Percentiles rank a stretch among this genome's conserved stretches.
phyloP scores from a whole-genome alignment of 306 rosid genomes.

The Canavalia gladiata region DNA sequence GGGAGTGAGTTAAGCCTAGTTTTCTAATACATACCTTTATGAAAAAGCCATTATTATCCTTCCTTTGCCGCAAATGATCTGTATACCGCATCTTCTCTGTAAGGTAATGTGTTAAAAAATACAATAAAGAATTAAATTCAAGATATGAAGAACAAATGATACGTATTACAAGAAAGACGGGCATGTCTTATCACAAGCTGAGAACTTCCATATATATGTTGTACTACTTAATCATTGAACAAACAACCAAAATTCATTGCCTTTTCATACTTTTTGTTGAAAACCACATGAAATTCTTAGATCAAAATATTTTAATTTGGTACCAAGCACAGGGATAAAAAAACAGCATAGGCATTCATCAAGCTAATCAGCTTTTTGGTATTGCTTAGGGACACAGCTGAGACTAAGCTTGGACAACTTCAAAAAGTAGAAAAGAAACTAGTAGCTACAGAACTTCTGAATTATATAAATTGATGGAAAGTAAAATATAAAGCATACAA shows the following conservation, averaged over 20 bases:
- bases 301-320: not conserved
- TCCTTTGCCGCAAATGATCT: slow-evolving; percentile 63
- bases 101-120: slow-evolving; percentile 45
- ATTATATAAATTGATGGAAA: slow-evolving; percentile 4
- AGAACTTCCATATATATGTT: not conserved
- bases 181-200: slow-evolving; percentile 32
- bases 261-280: not conserved
- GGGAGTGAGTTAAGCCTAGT: too few relatives aligned
- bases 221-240: slow-evolving; percentile 9
- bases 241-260: slow-evolving; percentile 5
- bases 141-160: slow-evolving; percentile 33
- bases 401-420: slow-evolving; percentile 18
- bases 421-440: not conserved
- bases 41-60: slow-evolving; percentile 68
- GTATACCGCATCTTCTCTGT: slow-evolving; percentile 73
- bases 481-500: not conserved
- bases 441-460: not conserved
- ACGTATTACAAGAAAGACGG: not conserved
- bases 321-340: not conserved
- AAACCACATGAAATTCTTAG: slow-evolving; percentile 33
- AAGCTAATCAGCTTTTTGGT: slow-evolving; percentile 7
- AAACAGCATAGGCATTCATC: slow-evolving; percentile 22
- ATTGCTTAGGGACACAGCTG: not conserved
- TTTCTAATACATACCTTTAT: slow-evolving; percentile 60
- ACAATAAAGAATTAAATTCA: slow-evolving; percentile 13